A percentile compares a stretch with the other conserved stretches of the same genome.
These are phyloP conservation scores for Suillus brevipes DNA, from an alignment of 768 basidiomycete species.

Conservation along the genomic window DNA sequence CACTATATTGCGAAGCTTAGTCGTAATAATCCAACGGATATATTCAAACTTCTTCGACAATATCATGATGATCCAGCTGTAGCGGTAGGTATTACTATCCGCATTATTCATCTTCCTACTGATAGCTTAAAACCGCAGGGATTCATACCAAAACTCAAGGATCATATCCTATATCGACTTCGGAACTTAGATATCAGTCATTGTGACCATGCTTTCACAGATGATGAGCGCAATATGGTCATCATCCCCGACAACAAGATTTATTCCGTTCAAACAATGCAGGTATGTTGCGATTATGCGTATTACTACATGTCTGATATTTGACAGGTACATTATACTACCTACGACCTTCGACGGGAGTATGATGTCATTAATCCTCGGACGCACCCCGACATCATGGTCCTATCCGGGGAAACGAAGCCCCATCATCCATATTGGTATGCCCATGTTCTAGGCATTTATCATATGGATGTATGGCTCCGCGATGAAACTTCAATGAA, in stretches of 20 bases:
- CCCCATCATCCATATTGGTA: slow-evolving; percentile 39
- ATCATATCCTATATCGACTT: neutral
- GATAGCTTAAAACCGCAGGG: neutral
- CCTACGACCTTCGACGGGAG: no score
- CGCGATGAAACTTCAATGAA: no score
- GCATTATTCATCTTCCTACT: neutral
- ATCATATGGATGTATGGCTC: slow-evolving; percentile 21
- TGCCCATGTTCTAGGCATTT: slow-evolving; percentile 35
- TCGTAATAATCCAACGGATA: neutral
- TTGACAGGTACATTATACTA: slow-evolving; percentile 15
- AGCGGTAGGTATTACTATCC: neutral
- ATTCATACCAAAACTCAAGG: neutral
- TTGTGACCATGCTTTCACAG: neutral
- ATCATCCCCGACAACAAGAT: no score
- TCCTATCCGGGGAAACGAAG: slow-evolving; percentile 16
- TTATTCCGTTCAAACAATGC: no score
- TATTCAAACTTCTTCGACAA: neutral
- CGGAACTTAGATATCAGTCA: neutral
- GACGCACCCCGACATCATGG: no score
- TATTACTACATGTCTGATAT: no score
- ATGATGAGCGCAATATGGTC: neutral
- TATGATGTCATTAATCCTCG: no score
- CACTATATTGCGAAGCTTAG: neutral
- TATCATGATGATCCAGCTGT: neutral
- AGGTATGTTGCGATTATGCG: no score